Base-by-base conservation (phyloP, 225 moss, liverwort and hornwort genomes). In the Rhytidiadelphus loreus region DNA sequence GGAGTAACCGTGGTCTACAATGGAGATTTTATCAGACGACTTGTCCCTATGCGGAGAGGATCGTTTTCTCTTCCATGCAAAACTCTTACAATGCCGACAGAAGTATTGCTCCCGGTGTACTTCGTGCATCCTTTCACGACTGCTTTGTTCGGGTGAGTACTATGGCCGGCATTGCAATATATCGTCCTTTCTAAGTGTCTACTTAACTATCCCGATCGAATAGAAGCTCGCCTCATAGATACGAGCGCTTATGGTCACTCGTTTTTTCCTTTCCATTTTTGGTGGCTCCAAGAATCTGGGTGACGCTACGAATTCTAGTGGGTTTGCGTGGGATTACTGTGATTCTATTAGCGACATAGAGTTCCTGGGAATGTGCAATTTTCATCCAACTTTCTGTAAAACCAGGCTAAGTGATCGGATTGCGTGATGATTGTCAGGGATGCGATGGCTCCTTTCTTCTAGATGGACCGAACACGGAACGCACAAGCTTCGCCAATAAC, bases 401-500 rank as follows among this genome's bases (percentile, higher is more conserved):
- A 48, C 8, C 21, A 48, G 48, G 46, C 50, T 37, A 23, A 74
- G 19, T 37, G 74, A 61, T 75, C 19, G 12, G 18, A 85, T 26
- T 70, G 81, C n/a, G 37, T 60, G 70, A 68, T 81, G 21, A 25
- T 72, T 23, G 22, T 85, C 82, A 94, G 94, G 94, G 94, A 44
- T 92, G 92, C 79, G 94, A 94, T 57, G 66, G 77, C 59, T 94
- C 94, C 71, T 60, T 94, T 30, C 72, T 93, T 81, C 87, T 94
- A 5, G 58, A 90, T 37, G 93, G 93, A 21, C 81, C 89, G 3
- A 46, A 35, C 53, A 21, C 94, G 32, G 93, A 94, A 83, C 89
- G 79, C 58, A 66, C 6, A 37, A 55, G 86, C 44, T 21, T 61
- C 23, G 44, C 83, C 21, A 90, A 90, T 80, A 88, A 21, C 37